phyloP scores from a whole-genome alignment of 306 rosid species.

The Citrullus colocynthis region DNA sequence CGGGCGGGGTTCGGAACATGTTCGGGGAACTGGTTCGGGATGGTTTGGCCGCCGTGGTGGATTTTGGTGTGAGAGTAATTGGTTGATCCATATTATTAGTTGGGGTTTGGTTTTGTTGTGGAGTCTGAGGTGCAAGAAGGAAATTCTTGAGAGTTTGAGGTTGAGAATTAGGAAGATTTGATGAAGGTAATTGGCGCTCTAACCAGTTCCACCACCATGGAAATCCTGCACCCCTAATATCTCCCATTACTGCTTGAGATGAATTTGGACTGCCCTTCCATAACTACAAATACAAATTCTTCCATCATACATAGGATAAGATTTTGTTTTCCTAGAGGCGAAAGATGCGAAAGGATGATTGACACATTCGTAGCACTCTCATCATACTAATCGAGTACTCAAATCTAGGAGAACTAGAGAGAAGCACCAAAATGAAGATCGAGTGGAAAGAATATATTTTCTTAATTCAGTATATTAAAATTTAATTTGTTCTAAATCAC shows the following conservation, averaged over 20 bases:
- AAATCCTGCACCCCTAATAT: constrained; percentile 39
- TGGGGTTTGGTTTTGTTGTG: constrained; percentile 53
- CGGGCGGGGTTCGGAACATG: neutral
- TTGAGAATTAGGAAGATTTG: constrained; percentile 25
- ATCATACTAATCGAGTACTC: no score
- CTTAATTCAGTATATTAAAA: no score
- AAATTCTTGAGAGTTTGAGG: constrained; percentile 44
- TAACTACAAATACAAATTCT: constrained; percentile 19
- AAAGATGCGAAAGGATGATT: no score
- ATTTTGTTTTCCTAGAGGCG: no score
- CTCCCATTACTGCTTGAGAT: constrained; percentile 40
- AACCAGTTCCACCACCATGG: constrained; percentile 99
- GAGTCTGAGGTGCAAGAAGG: constrained; percentile 68
- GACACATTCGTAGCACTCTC: no score
- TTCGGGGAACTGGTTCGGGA: constrained; percentile 29
- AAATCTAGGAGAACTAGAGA: no score
- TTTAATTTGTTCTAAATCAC: no score
- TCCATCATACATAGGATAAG: no score
- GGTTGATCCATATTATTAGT: constrained; percentile 29
- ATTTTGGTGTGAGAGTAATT: constrained; percentile 62
- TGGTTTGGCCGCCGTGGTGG: constrained; percentile 25
- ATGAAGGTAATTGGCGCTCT: constrained; percentile 60
- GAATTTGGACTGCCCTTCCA: constrained; percentile 78
- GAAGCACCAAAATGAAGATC: no score
- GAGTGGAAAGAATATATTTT: no score